Evolutionary conservation across 2,329 filamentous ascomycete species (phyloP), one percentile per base, ranked within the genome.

Genomic region (Phaeosphaeriaceae sp.): DNA sequence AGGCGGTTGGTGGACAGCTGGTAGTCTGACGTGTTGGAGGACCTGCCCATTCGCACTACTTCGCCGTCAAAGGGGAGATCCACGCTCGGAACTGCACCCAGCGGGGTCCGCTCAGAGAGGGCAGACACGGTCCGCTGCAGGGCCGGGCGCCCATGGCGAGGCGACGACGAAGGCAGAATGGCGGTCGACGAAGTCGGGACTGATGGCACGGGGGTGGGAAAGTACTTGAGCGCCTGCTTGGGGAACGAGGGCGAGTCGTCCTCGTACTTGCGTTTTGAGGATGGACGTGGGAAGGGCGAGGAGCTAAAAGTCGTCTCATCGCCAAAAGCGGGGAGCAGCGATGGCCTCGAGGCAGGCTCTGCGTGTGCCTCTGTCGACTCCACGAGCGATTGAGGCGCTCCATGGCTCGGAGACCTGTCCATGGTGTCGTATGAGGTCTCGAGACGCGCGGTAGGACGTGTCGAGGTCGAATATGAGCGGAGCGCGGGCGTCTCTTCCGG

Each of bases 1-100:
- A 96, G 87, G 48, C 93, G 91, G 80, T 96, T 97, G 68, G 92
- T 88, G 24, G 95, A 95, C 15, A 99, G 85, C 79, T 97, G 94
- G 77, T 94, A 95, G 74, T 97, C 89, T n/a, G 93, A 96, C 15
- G 93, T 96, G 78, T 92, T 94, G 80, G 92, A 97, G 6, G 93
- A 97, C 65, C 95, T 88, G 63, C 95, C 95, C 90, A 99, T 95
- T 61, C 90, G 85, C 33, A 97, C 80, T 15, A 88, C 82, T 69
- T 96, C 91, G 63, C 94, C 93, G 78, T 91, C 92, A 66, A 89
- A 89, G 54, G 89, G 88, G 19, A 98, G 86, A 75, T 91, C 87
- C 62, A 98, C 83, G 21, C 89, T 88, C n/a, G 93, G 92, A 51
- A 99, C 89, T 51, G 90, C 86, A 52, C 89, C 89, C 51, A 99